Base-by-base conservation (phyloP, 2,329 filamentous ascomycete genomes). In the Penicillium sp. region DNA sequence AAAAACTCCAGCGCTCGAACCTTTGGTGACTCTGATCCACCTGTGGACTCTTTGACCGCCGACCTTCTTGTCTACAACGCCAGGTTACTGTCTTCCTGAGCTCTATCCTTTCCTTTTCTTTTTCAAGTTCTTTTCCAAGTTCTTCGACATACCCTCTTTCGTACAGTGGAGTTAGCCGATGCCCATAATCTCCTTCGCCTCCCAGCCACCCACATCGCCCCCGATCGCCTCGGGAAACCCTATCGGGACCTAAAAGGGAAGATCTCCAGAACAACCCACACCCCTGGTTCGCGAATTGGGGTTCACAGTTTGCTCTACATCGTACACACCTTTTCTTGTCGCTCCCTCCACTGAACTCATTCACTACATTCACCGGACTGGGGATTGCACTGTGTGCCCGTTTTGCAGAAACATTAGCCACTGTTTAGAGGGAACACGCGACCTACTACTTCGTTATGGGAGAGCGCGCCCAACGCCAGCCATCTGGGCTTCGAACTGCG, bases 401-500 rank as follows among this genome's bases (percentile, higher is more conserved):
- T 53, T 29, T 43, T 50, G 54, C 54, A 55, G 54, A 60, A 55
- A 62, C 52, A 19, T 52, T 46, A 55, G 29, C 56, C 53, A 55
- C 39, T 44, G 29, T 43, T 54, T 41, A 50, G 45, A 50, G 57
- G 57, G 52, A 60, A 50, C 47, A 51, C 33, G 34, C 48, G 48
- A 52, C 49, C 55, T 44, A 34, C 33, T 53, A 39, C 40, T 36
- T 40, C 45, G 65, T 47, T 19, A 75, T 75, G 73, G 68, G 67
- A 59, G 72, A 72, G 59, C 69, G 63, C 55, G 58, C 67, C 53
- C 68, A 70, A 64, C 68, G 65, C 48, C 67, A 65, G 64, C 63
- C 70, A 31, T 70, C 68, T 40, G 69, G 72, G 65, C 69, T 70
- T 62, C 73, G 68, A 49, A 54, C 67, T 46, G 66, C 68, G 29